Conservation (phyloP, 225 moss, liverwort and hornwort genomes). For the Pseudoscleropodium purum region DNA sequence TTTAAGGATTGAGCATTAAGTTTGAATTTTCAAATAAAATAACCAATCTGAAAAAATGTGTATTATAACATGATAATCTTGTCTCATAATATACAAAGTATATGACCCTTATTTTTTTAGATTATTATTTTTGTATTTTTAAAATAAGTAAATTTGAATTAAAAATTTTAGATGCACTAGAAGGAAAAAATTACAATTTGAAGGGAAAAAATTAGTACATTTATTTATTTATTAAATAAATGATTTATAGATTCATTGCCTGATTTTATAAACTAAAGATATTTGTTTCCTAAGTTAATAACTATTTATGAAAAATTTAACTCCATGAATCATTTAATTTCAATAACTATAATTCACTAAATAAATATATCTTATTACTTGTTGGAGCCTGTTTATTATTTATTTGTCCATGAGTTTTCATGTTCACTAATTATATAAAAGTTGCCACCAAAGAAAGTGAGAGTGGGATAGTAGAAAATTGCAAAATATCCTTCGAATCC, state of each 20-base stretch:
- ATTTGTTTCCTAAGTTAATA: not conserved
- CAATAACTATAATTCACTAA: not conserved
- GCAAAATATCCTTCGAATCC: not conserved
- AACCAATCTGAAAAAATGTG: not conserved
- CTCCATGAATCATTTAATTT: not conserved
- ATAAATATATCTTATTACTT: no score
- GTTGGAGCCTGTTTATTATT: not conserved
- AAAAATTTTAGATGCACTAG: no score
- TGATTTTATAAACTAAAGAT: no score
- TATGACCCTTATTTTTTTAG: no score
- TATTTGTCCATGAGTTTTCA: not conserved
- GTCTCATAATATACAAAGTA: not conserved
- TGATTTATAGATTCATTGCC: not conserved
- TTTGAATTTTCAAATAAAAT: not conserved
- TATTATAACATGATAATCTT: not conserved
- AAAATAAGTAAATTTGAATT: not conserved
- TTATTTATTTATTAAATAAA: not conserved
- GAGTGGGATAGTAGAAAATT: not conserved
- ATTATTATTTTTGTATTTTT: fast-evolving
- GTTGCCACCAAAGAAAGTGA: not conserved
- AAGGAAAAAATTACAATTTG: no score
- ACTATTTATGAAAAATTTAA: not conserved
- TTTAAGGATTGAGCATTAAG: fast-evolving
- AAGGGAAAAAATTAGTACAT: fast-evolving
- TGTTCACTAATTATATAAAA: not conserved